phyloP scores from a whole-genome alignment of 2,329 filamentous ascomycete species.

The Drechmeria coniospora region DNA sequence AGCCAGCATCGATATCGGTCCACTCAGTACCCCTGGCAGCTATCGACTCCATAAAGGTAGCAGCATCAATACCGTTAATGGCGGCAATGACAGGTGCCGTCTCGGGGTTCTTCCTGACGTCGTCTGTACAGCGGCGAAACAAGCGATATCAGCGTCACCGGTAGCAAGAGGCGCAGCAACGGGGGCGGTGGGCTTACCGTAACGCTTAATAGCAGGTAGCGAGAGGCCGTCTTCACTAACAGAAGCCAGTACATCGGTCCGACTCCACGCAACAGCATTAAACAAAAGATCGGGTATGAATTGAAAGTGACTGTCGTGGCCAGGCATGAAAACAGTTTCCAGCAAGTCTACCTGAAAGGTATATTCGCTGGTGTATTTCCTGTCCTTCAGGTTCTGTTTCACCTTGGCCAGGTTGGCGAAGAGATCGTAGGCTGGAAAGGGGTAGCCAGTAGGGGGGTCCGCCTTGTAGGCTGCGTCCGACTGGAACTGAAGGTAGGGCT shows the following conservation, averaged over 20 bases:
- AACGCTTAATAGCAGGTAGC: slow-evolving; percentile 9
- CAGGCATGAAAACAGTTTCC: slow-evolving; percentile 26
- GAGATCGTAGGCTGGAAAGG: slow-evolving; percentile 32
- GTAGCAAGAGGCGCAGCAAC: background rate
- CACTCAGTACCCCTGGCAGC: slow-evolving; percentile 7
- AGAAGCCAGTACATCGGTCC: slow-evolving; percentile 21
- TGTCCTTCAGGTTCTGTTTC: slow-evolving; percentile 21
- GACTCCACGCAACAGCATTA: slow-evolving; percentile 5
- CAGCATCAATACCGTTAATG: slow-evolving; percentile 12
- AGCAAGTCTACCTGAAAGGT: slow-evolving; percentile 40
- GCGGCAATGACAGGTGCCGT: slow-evolving; percentile 9
- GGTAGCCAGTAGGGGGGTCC: slow-evolving; percentile 34
- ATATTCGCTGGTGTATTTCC: slow-evolving; percentile 34
- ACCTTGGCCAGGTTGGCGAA: slow-evolving; percentile 29
- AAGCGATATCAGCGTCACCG: no score
- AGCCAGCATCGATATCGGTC: slow-evolving; percentile 15
- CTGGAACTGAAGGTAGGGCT: slow-evolving; percentile 31
- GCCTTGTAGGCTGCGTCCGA: slow-evolving; percentile 31
- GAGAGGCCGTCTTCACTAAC: slow-evolving; percentile 16
- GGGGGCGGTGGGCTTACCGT: slow-evolving; percentile 4
- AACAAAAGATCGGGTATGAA: slow-evolving; percentile 6
- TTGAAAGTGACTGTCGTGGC: slow-evolving; percentile 50
- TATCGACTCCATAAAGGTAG: slow-evolving; percentile 9
- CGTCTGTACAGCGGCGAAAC: slow-evolving; percentile 6
- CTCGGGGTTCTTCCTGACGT: slow-evolving; percentile 7